Conservation (phyloP, 768 basidiomycete species). For the Boletus sp. region DNA sequence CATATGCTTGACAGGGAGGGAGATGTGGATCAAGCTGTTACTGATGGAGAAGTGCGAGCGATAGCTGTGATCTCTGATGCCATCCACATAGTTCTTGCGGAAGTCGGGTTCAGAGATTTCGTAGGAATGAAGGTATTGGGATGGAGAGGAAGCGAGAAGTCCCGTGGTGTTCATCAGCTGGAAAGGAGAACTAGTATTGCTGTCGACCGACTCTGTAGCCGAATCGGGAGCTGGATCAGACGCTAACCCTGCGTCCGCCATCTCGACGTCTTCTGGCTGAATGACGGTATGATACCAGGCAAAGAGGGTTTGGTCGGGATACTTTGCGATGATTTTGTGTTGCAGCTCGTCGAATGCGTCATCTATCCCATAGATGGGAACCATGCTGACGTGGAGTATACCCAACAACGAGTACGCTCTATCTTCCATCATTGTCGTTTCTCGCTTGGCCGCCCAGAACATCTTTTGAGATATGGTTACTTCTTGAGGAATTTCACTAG, state of each 20-base stretch:
- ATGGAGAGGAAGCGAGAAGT: slow-evolving; percentile 25
- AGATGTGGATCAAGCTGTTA: slow-evolving; percentile 24
- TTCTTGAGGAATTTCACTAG: slow-evolving; percentile 3
- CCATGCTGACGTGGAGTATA: slow-evolving; percentile 21
- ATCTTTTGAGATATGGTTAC: slow-evolving; percentile 26
- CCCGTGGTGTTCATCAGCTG: slow-evolving; percentile 14
- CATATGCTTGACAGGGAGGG: slow-evolving; percentile 18
- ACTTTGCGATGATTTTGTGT: slow-evolving; percentile 18
- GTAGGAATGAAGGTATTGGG: slow-evolving; percentile 18
- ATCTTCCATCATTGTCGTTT: slow-evolving; percentile 28
- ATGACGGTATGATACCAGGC: slow-evolving; percentile 20
- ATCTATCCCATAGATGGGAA: slow-evolving; percentile 26
- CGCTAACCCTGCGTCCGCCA: not conserved
- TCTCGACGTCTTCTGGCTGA: slow-evolving; percentile 12
- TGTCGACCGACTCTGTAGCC: not conserved
- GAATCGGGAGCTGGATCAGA: not conserved
- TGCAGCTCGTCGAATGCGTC: slow-evolving; percentile 29
- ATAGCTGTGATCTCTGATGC: slow-evolving; percentile 11
- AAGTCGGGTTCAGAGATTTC: slow-evolving; percentile 23
- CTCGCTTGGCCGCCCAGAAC: slow-evolving; percentile 27
- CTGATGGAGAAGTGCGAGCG: slow-evolving; percentile 16
- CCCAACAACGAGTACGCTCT: slow-evolving; percentile 33
- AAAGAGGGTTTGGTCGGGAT: slow-evolving; percentile 27
- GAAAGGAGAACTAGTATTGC: not conserved
- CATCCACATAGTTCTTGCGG: slow-evolving; percentile 17